Conservation (phyloP, 495 filamentous ascomycete species). For the Rhizodiscina lignyota region DNA sequence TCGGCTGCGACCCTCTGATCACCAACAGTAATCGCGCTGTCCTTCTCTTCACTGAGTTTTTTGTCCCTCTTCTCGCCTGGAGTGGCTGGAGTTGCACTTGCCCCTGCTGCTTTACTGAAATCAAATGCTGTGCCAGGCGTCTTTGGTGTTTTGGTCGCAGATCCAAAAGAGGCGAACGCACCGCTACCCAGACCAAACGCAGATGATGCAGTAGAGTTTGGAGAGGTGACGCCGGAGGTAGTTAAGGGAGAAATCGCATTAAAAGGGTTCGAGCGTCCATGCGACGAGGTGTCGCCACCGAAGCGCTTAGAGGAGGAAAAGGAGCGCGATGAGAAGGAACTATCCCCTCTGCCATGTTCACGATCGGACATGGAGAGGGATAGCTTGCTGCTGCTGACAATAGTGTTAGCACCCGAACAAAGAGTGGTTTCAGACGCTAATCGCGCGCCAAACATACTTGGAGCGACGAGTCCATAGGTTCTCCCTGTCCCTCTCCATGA, state of each 20-base stretch:
- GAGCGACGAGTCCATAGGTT: constrained; percentile 82
- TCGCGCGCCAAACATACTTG: constrained; percentile 45
- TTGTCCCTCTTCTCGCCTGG: constrained; percentile 48
- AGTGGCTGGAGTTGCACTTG: constrained; percentile 21
- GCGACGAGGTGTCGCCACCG: constrained; percentile 61
- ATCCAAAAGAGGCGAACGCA: constrained; percentile 93
- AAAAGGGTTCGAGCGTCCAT: constrained; percentile 66
- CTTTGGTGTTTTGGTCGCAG: constrained; percentile 68
- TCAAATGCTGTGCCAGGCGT: constrained; percentile 70
- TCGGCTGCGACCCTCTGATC: too few relatives aligned
- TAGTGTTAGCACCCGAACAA: constrained; percentile 3
- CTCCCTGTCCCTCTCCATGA: constrained; percentile 42
- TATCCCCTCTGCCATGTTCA: constrained; percentile 42
- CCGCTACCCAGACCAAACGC: constrained; percentile 90
- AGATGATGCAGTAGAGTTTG: constrained; percentile 71
- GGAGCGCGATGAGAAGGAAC: constrained; percentile 37
- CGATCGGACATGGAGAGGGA: constrained; percentile 58
- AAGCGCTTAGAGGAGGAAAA: constrained; percentile 51
- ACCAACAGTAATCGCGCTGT: not conserved
- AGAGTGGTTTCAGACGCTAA: not conserved
- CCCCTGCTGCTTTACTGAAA: constrained; percentile 29
- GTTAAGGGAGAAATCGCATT: constrained; percentile 58
- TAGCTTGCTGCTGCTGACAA: constrained; percentile 64
- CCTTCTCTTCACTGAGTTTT: not conserved
- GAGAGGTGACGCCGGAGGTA: constrained; percentile 56